phyloP scores from a whole-genome alignment of 768 basidiomycete genomes.

The Termitomyces sp. region DNA sequence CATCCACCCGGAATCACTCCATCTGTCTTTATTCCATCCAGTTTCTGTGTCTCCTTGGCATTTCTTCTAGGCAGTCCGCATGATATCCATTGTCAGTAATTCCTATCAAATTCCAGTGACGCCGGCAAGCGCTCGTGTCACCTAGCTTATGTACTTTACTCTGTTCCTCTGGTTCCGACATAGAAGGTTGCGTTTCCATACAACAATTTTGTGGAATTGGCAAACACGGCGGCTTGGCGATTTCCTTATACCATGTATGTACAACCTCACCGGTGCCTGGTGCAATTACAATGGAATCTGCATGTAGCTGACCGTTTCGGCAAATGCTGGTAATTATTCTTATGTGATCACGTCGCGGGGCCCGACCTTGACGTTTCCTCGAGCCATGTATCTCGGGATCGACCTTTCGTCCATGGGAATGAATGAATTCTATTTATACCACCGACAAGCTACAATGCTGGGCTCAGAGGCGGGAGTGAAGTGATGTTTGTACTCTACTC shows the following conservation, averaged over 20 bases:
- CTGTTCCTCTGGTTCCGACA: not conserved
- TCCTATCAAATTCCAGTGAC: not conserved
- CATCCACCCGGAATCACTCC: too few species aligned
- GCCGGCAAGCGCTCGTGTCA: not conserved
- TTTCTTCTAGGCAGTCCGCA: not conserved
- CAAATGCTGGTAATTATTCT: not conserved
- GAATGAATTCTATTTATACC: too few species aligned
- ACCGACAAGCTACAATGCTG: too few species aligned
- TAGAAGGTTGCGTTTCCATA: not conserved
- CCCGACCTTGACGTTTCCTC: not conserved
- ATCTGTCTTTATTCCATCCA: not conserved
- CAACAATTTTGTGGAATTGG: conserved; percentile 1
- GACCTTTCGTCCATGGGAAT: too few species aligned
- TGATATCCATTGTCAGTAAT: not conserved
- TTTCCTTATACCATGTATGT: not conserved
- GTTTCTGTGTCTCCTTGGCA: not conserved
- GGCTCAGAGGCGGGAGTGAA: too few species aligned
- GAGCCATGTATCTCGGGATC: not conserved
- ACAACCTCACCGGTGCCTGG: too few species aligned
- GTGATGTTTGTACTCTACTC: too few species aligned
- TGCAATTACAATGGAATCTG: not conserved
- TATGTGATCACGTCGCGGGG: too few species aligned
- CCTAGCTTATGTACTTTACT: not conserved
- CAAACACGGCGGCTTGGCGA: not conserved
- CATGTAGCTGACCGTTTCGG: not conserved